Evolutionary conservation across 371 early-diverging fungal species (phyloP), one percentile per base, ranked within the genome.

Genomic region (Rhizopus microsporus): DNA sequence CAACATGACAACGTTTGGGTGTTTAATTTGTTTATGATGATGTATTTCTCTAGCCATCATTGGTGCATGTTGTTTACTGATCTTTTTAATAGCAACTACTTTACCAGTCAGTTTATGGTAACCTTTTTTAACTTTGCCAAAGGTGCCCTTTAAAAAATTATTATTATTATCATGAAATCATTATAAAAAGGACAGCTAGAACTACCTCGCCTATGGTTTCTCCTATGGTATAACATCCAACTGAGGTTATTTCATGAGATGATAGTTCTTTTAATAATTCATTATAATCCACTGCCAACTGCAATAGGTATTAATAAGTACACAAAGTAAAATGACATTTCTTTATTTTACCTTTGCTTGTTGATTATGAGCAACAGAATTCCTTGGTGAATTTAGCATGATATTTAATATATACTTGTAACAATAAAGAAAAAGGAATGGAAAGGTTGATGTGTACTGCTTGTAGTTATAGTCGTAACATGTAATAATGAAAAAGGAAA

Each of bases 51-150:
- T 87, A 40, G 88, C 81, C 61, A 81, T 78, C 34, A 80, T 67
- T 39, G 89, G 83, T 4, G 87, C 88, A 69, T 93, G 91, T 13
- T 88, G 80, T 65, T 92, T 93, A 69, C 84, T 88, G 51, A 95
- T 91, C 32, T 89, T 88, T 75, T 95, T 95, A 59, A 94, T 80
- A 7, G 93, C 95, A 16, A 93, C 93, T 57, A 83, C 70, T 57
- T 86, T 86, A n/a, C 88, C 87, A 43, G 91, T 90, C 49, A 89
- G 69, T 34, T 69, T 72, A 71, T 92, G 91, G 4, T 63, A 71
- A 31, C 83, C 92, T 10, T 87, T 71, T 67, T 89, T 92, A 29
- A 92, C 91, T 71, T 92, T 90, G 48, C 91, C 91, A 72, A 83
- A 92, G 6, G 85, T 81, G 31, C 92, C 92, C 89, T 69, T 54